These are phyloP conservation scores for Volvox carteri DNA, from an alignment of 163 green algal species.

Conservation along the genomic window DNA sequence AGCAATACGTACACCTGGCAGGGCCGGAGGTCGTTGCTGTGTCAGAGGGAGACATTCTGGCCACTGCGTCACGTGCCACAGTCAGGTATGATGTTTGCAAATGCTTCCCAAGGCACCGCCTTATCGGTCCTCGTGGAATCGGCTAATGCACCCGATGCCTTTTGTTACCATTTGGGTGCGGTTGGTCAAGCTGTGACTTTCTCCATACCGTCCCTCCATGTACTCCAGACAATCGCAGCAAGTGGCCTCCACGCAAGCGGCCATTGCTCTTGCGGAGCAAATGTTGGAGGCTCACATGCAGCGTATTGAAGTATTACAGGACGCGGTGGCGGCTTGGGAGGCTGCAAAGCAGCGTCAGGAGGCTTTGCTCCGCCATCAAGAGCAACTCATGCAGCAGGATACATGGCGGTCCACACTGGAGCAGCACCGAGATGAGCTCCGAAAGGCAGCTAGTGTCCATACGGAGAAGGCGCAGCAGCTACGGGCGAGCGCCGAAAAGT, in stretches of 20 bases:
- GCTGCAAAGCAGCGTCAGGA: not conserved
- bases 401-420: not conserved
- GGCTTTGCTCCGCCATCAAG: slow-evolving; percentile 21
- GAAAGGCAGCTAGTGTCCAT: slow-evolving; percentile 3
- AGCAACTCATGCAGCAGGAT: slow-evolving; percentile 43
- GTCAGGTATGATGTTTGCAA: not conserved
- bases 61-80: not conserved
- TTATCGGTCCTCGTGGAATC: too few relatives aligned
- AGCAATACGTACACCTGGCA: not conserved
- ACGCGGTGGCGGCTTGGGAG: slow-evolving; percentile 24
- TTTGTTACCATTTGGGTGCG: not conserved
- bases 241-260: not conserved
- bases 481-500: not conserved
- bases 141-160: not conserved
- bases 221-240: slow-evolving; percentile 11
- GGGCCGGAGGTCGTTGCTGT: not conserved
- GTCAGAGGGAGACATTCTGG: not conserved
- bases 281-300: slow-evolving; percentile 37
- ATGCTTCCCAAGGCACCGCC: not conserved
- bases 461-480: slow-evolving; percentile 17
- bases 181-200: not conserved
- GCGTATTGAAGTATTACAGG: slow-evolving; percentile 30
- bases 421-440: not conserved
- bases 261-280: slow-evolving; percentile 18
- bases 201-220: not conserved